Percentiles rank a stretch among this genome's conserved stretches.
These are phyloP conservation scores for Sarcocystis neurona DNA, from an alignment of 169 alveolate species.

Conservation along the genomic window DNA sequence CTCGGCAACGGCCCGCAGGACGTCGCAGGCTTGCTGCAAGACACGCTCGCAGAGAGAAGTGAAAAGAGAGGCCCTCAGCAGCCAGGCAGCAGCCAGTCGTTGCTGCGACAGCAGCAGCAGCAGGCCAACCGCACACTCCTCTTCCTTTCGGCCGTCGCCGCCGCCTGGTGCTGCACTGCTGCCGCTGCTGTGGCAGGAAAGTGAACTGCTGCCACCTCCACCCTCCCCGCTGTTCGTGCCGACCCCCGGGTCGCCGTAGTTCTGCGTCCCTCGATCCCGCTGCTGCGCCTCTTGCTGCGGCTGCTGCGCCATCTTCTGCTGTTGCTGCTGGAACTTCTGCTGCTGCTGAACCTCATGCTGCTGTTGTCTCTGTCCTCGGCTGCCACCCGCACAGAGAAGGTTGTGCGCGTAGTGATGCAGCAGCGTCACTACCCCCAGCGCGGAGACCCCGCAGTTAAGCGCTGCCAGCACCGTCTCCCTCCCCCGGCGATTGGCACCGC, in stretches of 20 bases:
- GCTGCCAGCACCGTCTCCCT: no score
- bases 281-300: no score
- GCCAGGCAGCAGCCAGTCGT: neutral
- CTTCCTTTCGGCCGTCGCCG: neutral
- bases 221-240: no score
- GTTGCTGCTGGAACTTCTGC: no score
- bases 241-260: no score
- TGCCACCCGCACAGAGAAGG: neutral
- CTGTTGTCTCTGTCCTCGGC: no score
- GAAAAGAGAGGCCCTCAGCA: neutral
- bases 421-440: slow-evolving; percentile 10
- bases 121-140: neutral
- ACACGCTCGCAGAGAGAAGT: neutral
- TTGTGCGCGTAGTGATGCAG: slow-evolving; percentile 16
- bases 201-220: neutral
- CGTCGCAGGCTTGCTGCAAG: neutral
- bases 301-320: no score
- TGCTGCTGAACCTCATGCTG: no score
- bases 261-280: no score
- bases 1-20: neutral
- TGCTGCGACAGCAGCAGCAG: neutral
- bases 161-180: neutral
- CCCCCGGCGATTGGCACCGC: no score
- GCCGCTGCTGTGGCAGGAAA: neutral
- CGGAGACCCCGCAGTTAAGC: slow-evolving; percentile 6